These are phyloP conservation scores for Crataegus laevigata DNA, from an alignment of 306 rosid genomes.

Conservation along the genomic window DNA sequence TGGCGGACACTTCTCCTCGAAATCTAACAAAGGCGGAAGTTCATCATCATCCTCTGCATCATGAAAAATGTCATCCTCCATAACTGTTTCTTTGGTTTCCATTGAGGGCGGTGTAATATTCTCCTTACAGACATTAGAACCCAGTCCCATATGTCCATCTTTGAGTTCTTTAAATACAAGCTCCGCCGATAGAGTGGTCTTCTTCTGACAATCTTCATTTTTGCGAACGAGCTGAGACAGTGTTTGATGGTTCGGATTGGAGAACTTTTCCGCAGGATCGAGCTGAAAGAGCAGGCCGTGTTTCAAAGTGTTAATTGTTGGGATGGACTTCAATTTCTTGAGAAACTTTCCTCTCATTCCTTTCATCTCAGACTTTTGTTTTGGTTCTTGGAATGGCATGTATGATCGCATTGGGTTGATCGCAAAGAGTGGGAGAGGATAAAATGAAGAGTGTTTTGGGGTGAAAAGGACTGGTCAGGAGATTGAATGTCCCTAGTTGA, in stretches of 20 bases:
- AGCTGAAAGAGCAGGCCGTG: conserved; percentile 50
- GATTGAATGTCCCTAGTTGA: conserved; percentile 24
- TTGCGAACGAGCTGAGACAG: conserved; percentile 24
- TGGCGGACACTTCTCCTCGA: conserved; percentile 72
- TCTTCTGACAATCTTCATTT: conserved; percentile 20
- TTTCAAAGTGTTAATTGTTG: conserved; percentile 42
- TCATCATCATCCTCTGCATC: conserved; percentile 6
- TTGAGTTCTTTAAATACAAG: background rate
- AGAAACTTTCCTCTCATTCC: conserved; percentile 51
- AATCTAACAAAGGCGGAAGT: conserved; percentile 42
- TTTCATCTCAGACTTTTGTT: conserved; percentile 22
- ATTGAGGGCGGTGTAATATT: conserved; percentile 21
- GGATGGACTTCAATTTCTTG: conserved; percentile 54
- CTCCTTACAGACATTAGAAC: conserved; percentile 19
- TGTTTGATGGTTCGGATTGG: conserved; percentile 29
- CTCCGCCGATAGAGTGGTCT: background rate
- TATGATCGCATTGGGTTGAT: conserved; percentile 15
- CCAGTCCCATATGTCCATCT: conserved; percentile 32
- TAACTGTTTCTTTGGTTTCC: conserved; percentile 17
- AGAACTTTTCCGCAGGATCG: conserved; percentile 34
- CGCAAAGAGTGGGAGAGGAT: conserved; percentile 11
- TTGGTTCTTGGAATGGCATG: conserved; percentile 25
- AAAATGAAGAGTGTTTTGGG: conserved; percentile 13
- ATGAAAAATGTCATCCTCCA: background rate
- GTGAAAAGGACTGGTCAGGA: conserved; percentile 32